Percentiles rank a stretch among this genome's conserved stretches.
Evolutionary conservation across 2,329 filamentous ascomycete genomes (phyloP).

Genomic region (Xylariaceae sp.): DNA sequence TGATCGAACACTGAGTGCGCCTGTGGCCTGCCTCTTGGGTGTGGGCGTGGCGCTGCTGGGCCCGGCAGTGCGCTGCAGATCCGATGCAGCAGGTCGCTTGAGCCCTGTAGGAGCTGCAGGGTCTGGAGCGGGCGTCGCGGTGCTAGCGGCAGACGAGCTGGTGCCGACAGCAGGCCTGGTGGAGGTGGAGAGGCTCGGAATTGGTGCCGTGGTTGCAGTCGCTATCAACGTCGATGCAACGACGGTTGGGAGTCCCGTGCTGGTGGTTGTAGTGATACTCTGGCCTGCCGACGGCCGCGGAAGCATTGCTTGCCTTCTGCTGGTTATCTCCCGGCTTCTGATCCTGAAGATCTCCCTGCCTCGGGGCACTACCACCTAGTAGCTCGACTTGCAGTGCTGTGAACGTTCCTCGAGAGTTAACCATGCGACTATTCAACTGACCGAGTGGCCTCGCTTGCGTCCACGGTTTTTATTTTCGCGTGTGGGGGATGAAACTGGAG

Average conservation of each 20-base stretch:
- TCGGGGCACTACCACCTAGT: slow-evolving; percentile 2
- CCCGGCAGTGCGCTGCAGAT: slow-evolving; percentile 33
- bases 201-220: slow-evolving; percentile 20
- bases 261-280: slow-evolving; percentile 24
- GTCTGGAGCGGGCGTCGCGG: slow-evolving; percentile 19
- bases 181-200: slow-evolving; percentile 13
- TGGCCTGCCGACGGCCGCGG: slow-evolving; percentile 29
- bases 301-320: slow-evolving; percentile 26
- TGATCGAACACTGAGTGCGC: slow-evolving; percentile 19
- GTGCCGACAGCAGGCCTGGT: slow-evolving; percentile 14
- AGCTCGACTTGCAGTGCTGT: slow-evolving; percentile 3
- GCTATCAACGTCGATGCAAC: slow-evolving; percentile 20
- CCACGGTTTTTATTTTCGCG: too few relatives aligned
- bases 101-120: slow-evolving; percentile 25
- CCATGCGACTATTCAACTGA: too few relatives aligned
- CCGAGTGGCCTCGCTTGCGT: too few relatives aligned
- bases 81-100: slow-evolving; percentile 33
- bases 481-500: too few relatives aligned
- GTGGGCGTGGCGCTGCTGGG: slow-evolving; percentile 27
- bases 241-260: slow-evolving; percentile 1
- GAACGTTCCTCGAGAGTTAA: too few relatives aligned
- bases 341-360: slow-evolving; percentile 3
- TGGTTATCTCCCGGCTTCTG: neutral
- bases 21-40: slow-evolving; percentile 31
- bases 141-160: slow-evolving; percentile 9